Percentiles rank a stretch among this genome's conserved stretches.
phyloP scores from a whole-genome alignment of 768 basidiomycete genomes.

The Leccinellum luteum region DNA sequence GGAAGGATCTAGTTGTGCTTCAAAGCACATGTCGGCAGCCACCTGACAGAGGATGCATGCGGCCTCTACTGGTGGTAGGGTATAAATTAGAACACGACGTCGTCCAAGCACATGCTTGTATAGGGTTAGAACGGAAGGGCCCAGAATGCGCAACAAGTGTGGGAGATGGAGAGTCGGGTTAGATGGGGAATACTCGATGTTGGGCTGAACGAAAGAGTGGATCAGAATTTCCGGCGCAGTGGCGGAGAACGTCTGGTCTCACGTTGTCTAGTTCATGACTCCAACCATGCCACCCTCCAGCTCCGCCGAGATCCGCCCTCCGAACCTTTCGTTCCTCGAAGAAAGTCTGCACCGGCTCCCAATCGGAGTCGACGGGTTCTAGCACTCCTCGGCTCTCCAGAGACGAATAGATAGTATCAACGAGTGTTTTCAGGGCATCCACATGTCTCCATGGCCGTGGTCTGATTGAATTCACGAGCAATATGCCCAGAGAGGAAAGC shows the following conservation, averaged over 20 bases:
- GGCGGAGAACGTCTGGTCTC: conserved; percentile 13
- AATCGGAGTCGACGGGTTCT: conserved; percentile 54
- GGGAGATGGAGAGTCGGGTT: conserved; percentile 71
- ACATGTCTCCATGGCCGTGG: conserved; percentile 79
- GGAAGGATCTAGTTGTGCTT: conserved; percentile 34
- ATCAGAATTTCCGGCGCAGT: not conserved
- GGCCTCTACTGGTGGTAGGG: conserved; percentile 74
- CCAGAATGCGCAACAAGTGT: conserved; percentile 72
- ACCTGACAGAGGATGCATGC: conserved; percentile 67
- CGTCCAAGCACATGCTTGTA: conserved; percentile 79
- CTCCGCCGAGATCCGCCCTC: conserved; percentile 50
- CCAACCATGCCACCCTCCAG: conserved; percentile 68
- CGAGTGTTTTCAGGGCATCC: conserved; percentile 57
- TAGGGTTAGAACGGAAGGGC: conserved; percentile 73
- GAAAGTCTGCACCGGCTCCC: conserved; percentile 59
- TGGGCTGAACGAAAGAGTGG: conserved; percentile 21
- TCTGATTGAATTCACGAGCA: conserved; percentile 61
- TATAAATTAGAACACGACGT: conserved; percentile 75
- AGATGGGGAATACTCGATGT: conserved; percentile 21
- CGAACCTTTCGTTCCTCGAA: conserved; percentile 62
- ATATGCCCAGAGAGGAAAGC: conserved; percentile 73
- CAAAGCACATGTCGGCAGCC: conserved; percentile 64
- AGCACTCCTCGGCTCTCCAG: conserved; percentile 46
- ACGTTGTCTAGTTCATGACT: conserved; percentile 60
- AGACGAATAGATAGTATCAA: conserved; percentile 50